Percentiles rank a stretch among this genome's conserved stretches.
phyloP scores from a whole-genome alignment of 75 land plant genomes.

The Pinus tabuliformis region DNA sequence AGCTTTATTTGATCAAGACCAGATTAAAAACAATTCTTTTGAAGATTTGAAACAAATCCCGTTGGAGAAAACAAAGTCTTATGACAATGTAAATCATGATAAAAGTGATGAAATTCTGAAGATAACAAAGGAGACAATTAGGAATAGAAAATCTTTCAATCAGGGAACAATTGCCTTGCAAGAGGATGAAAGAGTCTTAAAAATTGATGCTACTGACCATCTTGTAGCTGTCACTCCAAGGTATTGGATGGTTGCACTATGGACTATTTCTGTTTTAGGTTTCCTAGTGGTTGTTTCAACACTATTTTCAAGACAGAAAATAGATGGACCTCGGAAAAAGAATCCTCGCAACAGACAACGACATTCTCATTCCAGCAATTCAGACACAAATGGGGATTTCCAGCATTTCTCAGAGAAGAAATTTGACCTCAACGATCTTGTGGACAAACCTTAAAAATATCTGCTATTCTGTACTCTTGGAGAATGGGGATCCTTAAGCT shows the following conservation, averaged over 20 bases:
- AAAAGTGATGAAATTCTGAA: slow-evolving; percentile 1
- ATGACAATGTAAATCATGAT: neutral
- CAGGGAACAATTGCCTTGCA: neutral
- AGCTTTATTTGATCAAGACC: neutral
- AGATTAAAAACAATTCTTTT: neutral
- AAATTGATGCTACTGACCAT: neutral
- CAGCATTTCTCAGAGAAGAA: neutral
- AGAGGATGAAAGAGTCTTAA: neutral
- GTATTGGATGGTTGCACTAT: slow-evolving; percentile 27
- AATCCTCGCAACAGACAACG: slow-evolving; percentile 11
- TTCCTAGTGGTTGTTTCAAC: slow-evolving; percentile 21
- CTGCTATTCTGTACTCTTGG: neutral
- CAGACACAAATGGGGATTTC: neutral
- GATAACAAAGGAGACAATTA: neutral
- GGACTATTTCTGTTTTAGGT: slow-evolving; percentile 24
- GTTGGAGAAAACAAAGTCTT: neutral
- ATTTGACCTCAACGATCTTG: neutral
- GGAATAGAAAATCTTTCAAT: neutral
- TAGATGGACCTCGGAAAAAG: slow-evolving; percentile 4
- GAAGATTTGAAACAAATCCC: neutral
- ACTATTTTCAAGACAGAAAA: slow-evolving; percentile 19
- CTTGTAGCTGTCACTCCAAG: neutral
- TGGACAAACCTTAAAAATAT: neutral
- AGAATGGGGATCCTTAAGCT: neutral
- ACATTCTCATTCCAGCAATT: slow-evolving; percentile 3